Percentiles rank a stretch among this genome's conserved stretches.
These are phyloP conservation scores for Syzygium jambos DNA, from an alignment of 345 rosid species.

Conservation along the genomic window DNA sequence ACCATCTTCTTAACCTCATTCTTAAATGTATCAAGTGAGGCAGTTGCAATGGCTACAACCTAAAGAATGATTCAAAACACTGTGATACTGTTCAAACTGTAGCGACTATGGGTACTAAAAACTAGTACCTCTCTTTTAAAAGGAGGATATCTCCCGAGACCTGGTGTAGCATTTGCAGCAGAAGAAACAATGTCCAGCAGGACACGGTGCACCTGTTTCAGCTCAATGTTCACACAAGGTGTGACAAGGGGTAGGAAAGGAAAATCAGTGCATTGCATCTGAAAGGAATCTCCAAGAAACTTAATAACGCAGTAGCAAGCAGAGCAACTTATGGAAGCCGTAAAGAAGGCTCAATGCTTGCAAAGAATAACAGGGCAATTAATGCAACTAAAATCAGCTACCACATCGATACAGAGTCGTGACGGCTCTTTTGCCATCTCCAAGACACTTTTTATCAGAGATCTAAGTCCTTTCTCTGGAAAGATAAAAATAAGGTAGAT, in stretches of 20 bases:
- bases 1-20: slow-evolving; percentile 47
- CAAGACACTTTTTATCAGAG: slow-evolving; percentile 38
- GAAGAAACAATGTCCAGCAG: slow-evolving; percentile 38
- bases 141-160: slow-evolving; percentile 48
- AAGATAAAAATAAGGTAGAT: slow-evolving; percentile 18
- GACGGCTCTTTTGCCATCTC: slow-evolving; percentile 52
- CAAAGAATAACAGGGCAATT: not conserved
- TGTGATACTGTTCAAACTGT: not conserved
- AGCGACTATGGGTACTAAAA: not conserved
- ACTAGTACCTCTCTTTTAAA: slow-evolving; percentile 40
- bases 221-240: not conserved
- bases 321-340: not conserved
- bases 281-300: not conserved
- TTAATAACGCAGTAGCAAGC: not conserved
- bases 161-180: slow-evolving; percentile 45
- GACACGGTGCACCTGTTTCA: slow-evolving; percentile 36
- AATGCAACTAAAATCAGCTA: not conserved
- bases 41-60: slow-evolving; percentile 40
- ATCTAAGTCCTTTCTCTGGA: slow-evolving; percentile 47
- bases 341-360: not conserved
- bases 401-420: slow-evolving; percentile 49
- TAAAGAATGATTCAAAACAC: not conserved
- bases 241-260: not conserved
- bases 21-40: slow-evolving; percentile 44
- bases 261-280: not conserved